These are phyloP conservation scores for Meyerozyma elateridarum DNA, from an alignment of 1,139 yeast species.

Conservation along the genomic window DNA sequence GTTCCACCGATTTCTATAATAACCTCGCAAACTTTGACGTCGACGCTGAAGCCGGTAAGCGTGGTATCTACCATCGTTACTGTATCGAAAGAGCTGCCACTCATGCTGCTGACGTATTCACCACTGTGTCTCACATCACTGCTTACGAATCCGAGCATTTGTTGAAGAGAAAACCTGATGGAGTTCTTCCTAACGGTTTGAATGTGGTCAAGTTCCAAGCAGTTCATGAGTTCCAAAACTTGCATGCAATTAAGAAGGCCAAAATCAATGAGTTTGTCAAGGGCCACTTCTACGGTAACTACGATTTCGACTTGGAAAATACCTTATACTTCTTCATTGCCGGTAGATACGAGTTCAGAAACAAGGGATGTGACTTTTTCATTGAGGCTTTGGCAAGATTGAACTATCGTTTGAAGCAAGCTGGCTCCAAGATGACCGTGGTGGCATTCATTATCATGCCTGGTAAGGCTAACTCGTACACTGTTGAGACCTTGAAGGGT, in stretches of 20 bases:
- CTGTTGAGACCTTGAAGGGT: conserved; percentile 92
- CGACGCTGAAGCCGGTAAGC: conserved; percentile 95
- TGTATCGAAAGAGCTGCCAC: conserved; percentile 97
- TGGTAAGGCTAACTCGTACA: conserved; percentile 87
- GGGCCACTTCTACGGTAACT: conserved; percentile 96
- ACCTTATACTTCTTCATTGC: conserved; percentile 94
- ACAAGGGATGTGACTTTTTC: conserved; percentile 94
- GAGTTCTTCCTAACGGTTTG: conserved; percentile 93
- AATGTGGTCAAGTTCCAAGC: conserved; percentile 96
- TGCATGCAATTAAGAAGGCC: conserved; percentile 88
- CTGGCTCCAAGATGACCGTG: conserved; percentile 84
- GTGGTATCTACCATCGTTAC: conserved; percentile 95
- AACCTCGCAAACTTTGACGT: conserved; percentile 88
- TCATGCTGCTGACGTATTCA: conserved; percentile 93
- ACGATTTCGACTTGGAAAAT: conserved; percentile 90
- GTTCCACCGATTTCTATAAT: conserved; percentile 92
- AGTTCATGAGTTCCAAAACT: conserved; percentile 94
- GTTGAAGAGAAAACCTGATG: conserved; percentile 93
- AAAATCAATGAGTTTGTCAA: conserved; percentile 91
- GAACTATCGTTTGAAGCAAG: conserved; percentile 77
- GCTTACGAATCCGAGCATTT: conserved; percentile 93
- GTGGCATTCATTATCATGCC: conserved; percentile 99
- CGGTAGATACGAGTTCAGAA: conserved; percentile 94
- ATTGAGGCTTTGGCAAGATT: conserved; percentile 90
- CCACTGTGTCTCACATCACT: conserved; percentile 95